Base-by-base conservation (phyloP, 208 protist genomes). In the Trypanosoma rangeli region DNA sequence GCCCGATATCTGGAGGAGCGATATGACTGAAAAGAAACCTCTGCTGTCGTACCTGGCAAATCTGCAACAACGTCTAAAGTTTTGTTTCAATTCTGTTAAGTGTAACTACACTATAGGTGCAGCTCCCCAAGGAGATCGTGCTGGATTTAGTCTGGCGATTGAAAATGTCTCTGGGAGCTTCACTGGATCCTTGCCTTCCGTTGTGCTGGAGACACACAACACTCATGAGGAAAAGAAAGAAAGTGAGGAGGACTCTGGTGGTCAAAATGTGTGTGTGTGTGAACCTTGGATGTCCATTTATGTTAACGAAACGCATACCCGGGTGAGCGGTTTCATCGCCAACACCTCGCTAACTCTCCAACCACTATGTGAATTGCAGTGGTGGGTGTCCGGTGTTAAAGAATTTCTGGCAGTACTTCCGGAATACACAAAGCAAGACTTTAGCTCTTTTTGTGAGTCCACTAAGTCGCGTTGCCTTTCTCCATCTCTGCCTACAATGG, bases 351-450 rank as follows among this genome's bases (percentile, higher is more conserved):
- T 94, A n/a, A 62, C 88, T 15, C 57, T 79, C 46, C 72, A 85
- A 16, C 83, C 85, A 4, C 44, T 79, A 55, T 85, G 88, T 71
- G 88, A 94, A 63, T 64, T 85, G 64, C 65, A 60, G 13, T 94
- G 88, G 88, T 94, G 88, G 88, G 33, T 58, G 5, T 53, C 63
- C 26, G 86, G 83, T 49, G 28, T 76, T 10, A 2, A 26, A 24
- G 44, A 55, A 26, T 73, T 81, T 68, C 0, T 64, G 18, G 26
- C 44, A 12, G 22, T 42, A 9, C 20, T 73, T 5, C 49, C 58
- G 8, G 26, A 42, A 20, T 73, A 54, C 50, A 66, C 35, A 26
- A 22, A 61, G 39, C 28, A 9, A 29, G 9, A 31, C 22, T 18
- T 46, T 31, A 29, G n/a, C 9, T 13, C 7, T 29, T 20, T 7